phyloP scores from a whole-genome alignment of 805 yeast genomes.

The Cyberlindnera misumaiensis region DNA sequence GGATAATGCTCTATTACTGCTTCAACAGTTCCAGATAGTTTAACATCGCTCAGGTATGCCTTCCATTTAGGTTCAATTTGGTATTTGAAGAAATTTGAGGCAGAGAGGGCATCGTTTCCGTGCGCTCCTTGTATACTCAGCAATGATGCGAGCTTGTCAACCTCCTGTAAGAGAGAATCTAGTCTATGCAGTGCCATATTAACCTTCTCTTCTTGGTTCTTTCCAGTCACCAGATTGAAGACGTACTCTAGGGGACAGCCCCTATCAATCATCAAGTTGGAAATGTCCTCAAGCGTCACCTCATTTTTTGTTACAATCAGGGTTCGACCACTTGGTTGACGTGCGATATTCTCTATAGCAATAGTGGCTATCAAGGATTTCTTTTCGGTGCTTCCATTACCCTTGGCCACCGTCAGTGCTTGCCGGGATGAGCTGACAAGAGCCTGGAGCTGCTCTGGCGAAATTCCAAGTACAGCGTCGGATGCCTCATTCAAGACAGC shows the following conservation, averaged over 20 bases:
- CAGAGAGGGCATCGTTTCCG: slow-evolving; percentile 33
- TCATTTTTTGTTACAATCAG: slow-evolving; percentile 10
- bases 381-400: slow-evolving; percentile 53
- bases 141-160: slow-evolving; percentile 25
- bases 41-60: slow-evolving; percentile 1
- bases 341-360: slow-evolving; percentile 16
- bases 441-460: slow-evolving; percentile 3
- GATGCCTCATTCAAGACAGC: neutral
- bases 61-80: slow-evolving; percentile 18
- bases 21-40: neutral
- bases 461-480: neutral
- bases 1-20: slow-evolving; percentile 9
- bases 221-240: slow-evolving; percentile 7
- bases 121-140: slow-evolving; percentile 29
- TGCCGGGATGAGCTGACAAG: slow-evolving; percentile 23
- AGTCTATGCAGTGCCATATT: slow-evolving; percentile 10
- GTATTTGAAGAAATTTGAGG: slow-evolving; percentile 25
- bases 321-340: slow-evolving; percentile 13
- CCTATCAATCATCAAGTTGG: neutral
- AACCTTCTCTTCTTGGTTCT: neutral
- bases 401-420: slow-evolving; percentile 40
- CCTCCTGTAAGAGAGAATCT: slow-evolving; percentile 15
- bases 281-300: neutral
- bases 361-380: slow-evolving; percentile 23
- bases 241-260: neutral